Evolutionary conservation across 2,329 filamentous ascomycete genomes (phyloP), one percentile per base, ranked within the genome.

Genomic region (Pseudodiploospora longispora): DNA sequence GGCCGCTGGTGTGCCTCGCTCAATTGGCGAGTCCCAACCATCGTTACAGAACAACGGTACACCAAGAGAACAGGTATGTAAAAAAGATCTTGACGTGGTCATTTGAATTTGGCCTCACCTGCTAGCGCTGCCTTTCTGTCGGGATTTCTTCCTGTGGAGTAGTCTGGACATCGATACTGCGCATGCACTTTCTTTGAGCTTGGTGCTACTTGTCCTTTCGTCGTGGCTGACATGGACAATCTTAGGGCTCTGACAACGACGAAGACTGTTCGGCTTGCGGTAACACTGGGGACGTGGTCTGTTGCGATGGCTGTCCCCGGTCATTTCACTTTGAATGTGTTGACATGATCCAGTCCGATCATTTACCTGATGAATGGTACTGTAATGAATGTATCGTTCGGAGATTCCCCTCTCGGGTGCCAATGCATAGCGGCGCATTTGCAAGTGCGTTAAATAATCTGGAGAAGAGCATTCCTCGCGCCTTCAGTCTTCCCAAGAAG

Each of bases 261-360:
- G 91, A 97, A 63, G 84, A 85, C 59, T 98, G 91, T 69, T 83
- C 83, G 49, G 81, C 88, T 38, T 98, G 93, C 67, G 80, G 83
- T 57, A 85, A 85, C 51, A 85, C 80, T 53, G 91, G 91, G 46
- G 81, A 88, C 54, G 77, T 98, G 50, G 76, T 97, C 52, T 96
- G 90, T 67, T 98, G 93, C 65, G 93, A 97, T 68, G 87, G 85
- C 50, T 98, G 93, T 67, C 79, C 83, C 48, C 81, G 87, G 53
- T 87, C 90, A 5, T 96, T 94, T 66, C 93, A 97, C 65, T 88
- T 93, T 61, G 75, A 79, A 47, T 97, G 93, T 62, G 80, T 93
- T 53, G 85, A 94, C 63, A 89, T 91, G 49, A 84, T 87, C 34
- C 71, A 88, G 53, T 74, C 81, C 44, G 75, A 78, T 40, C 71